Evolutionary conservation across 106 monocot species (phyloP).

Genomic region (Acorus gramineus): DNA sequence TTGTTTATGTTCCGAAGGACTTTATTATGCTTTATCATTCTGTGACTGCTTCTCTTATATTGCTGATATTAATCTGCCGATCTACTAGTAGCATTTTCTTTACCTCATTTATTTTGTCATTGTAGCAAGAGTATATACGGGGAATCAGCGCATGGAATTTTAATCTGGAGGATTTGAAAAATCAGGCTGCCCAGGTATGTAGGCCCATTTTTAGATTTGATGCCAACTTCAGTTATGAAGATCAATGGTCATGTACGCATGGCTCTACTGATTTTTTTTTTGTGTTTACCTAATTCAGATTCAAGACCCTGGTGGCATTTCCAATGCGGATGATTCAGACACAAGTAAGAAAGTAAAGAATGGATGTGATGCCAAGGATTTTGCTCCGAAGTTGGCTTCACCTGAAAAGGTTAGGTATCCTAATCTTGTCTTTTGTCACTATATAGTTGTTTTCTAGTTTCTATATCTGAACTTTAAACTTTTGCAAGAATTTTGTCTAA

Average conservation of each 20-base stretch:
- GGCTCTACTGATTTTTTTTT: not conserved
- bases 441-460: conserved; percentile 31
- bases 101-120: not conserved
- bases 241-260: too few relatives aligned
- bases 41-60: too few relatives aligned
- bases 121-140: conserved; percentile 78
- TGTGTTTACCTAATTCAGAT: conserved; percentile 22
- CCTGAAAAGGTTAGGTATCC: conserved; percentile 16
- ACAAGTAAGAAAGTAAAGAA: conserved; percentile 20
- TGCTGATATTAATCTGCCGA: too few relatives aligned
- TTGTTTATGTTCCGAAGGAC: too few relatives aligned
- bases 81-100: too few relatives aligned
- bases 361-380: conserved; percentile 15
- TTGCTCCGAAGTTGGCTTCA: conserved; percentile 12
- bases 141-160: conserved; percentile 98
- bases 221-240: not conserved
- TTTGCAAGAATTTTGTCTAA: not conserved
- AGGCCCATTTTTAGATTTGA: not conserved
- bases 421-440: conserved; percentile 8
- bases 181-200: conserved; percentile 80
- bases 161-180: conserved; percentile 86
- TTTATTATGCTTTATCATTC: too few relatives aligned
- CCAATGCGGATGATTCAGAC: conserved; percentile 29
- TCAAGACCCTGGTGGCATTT: conserved; percentile 29
- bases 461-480: not conserved